Evolutionary conservation across 2,329 filamentous ascomycete genomes (phyloP).

Genomic region (Triangularia verruculosa): DNA sequence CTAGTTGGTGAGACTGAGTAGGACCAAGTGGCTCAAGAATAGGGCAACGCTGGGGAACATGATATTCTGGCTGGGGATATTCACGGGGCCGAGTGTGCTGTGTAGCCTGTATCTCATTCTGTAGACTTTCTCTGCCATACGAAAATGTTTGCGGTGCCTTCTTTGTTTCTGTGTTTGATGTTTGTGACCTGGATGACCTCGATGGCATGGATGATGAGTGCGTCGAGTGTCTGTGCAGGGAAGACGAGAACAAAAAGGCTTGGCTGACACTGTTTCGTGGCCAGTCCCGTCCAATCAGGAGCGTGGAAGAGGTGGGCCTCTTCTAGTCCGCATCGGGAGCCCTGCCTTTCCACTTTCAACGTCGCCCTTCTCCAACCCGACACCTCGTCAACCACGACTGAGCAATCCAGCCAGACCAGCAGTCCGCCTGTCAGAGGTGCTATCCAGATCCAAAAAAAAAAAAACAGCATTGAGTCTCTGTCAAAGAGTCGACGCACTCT

Average conservation of each 20-base stretch:
- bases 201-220: too few relatives aligned
- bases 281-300: neutral
- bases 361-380: conserved; percentile 15
- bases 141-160: neutral
- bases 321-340: conserved; percentile 14
- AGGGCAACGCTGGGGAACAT: conserved; percentile 66
- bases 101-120: conserved; percentile 60
- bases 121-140: conserved; percentile 28
- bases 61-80: conserved; percentile 76
- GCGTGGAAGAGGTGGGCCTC: conserved; percentile 9
- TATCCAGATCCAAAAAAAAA: neutral
- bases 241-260: neutral
- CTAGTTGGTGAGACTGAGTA: conserved; percentile 61
- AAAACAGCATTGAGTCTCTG: conserved; percentile 8
- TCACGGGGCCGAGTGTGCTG: conserved; percentile 68
- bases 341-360: conserved; percentile 19
- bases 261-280: conserved; percentile 15
- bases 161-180: neutral
- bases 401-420: conserved; percentile 1
- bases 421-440: conserved; percentile 13
- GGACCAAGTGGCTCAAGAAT: conserved; percentile 63
- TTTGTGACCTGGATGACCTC: neutral
- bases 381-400: conserved; percentile 12
- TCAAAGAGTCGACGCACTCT: neutral
- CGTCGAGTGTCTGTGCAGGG: neutral